These are phyloP conservation scores for Alternaria triticimaculans DNA, from an alignment of 2,329 filamentous ascomycete genomes.

Conservation along the genomic window DNA sequence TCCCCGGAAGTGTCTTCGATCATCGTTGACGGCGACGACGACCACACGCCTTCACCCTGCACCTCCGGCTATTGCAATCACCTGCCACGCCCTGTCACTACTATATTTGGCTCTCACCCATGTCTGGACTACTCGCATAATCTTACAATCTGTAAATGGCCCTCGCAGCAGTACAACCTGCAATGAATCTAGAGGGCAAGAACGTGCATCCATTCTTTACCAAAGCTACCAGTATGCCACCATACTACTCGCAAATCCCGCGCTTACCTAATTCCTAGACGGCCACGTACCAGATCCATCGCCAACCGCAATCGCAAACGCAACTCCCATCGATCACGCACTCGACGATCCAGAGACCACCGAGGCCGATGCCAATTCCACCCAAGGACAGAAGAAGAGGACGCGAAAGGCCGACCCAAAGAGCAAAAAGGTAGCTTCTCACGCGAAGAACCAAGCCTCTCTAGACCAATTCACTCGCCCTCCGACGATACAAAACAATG, in stretches of 20 bases:
- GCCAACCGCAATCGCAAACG: not conserved
- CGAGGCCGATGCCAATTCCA: constrained; percentile 20
- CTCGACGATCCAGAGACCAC: constrained; percentile 27
- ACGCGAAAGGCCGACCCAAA: constrained; percentile 30
- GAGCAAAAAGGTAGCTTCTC: constrained; percentile 14
- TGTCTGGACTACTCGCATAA: constrained; percentile 25
- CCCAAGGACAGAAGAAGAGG: constrained; percentile 31
- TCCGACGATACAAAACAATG: constrained; percentile 1
- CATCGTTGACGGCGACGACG: not conserved
- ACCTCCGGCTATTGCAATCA: constrained; percentile 2
- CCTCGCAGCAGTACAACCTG: constrained; percentile 42
- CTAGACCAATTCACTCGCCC: constrained; percentile 36
- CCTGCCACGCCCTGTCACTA: not conserved
- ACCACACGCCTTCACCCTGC: constrained; percentile 6
- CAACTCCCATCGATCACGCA: constrained; percentile 14
- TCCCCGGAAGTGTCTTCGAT: constrained; percentile 7
- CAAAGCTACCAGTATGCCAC: constrained; percentile 34
- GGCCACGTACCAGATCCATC: constrained; percentile 14
- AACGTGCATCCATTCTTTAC: constrained; percentile 50
- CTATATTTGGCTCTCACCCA: not conserved
- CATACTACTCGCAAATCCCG: too few species aligned
- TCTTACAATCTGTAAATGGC: constrained; percentile 41
- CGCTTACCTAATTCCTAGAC: constrained; percentile 20
- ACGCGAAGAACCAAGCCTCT: constrained; percentile 32
- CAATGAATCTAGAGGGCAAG: constrained; percentile 48